Conservation (phyloP, 2,329 filamentous ascomycete genomes). For the Ophiostoma triangulosporum region DNA sequence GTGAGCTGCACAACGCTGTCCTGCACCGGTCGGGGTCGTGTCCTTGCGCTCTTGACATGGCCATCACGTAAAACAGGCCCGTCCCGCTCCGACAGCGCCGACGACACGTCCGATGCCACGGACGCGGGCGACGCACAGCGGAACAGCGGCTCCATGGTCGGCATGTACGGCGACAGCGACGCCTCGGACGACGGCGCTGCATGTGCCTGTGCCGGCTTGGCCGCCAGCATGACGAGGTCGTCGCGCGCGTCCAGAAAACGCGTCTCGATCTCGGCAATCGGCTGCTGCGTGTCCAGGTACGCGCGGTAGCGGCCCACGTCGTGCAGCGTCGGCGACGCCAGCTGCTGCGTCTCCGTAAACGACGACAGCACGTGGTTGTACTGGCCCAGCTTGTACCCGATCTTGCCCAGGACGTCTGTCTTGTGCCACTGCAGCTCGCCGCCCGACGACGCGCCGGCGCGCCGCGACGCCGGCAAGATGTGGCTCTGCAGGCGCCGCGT, state of each 20-base stretch:
- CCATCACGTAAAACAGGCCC: background rate
- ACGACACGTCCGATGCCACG: background rate
- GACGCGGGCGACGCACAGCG: background rate
- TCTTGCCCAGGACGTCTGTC: slow-evolving; percentile 45
- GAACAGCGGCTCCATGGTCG: background rate
- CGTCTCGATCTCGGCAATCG: slow-evolving; percentile 43
- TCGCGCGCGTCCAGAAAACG: slow-evolving; percentile 41
- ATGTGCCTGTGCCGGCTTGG: background rate
- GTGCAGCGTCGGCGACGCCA: slow-evolving; percentile 31
- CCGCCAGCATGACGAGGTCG: slow-evolving; percentile 37
- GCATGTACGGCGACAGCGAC: background rate
- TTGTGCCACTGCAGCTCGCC: slow-evolving; percentile 46
- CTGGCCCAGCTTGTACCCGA: slow-evolving; percentile 52
- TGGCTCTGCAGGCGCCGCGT: slow-evolving; percentile 27
- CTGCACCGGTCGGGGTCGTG: background rate
- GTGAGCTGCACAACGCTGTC: slow-evolving; percentile 21
- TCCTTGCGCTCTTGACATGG: background rate
- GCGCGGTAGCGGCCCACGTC: slow-evolving; percentile 35
- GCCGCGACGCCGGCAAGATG: slow-evolving; percentile 44
- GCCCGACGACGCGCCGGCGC: slow-evolving; percentile 39
- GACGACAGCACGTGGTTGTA: slow-evolving; percentile 49
- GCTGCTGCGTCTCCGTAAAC: slow-evolving; percentile 37
- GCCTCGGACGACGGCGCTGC: background rate
- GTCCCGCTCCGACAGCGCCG: background rate
- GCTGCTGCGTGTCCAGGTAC: slow-evolving; percentile 39